Base-by-base conservation (phyloP, 2,329 filamentous ascomycete species). In the Pleoardoris graminearum region DNA sequence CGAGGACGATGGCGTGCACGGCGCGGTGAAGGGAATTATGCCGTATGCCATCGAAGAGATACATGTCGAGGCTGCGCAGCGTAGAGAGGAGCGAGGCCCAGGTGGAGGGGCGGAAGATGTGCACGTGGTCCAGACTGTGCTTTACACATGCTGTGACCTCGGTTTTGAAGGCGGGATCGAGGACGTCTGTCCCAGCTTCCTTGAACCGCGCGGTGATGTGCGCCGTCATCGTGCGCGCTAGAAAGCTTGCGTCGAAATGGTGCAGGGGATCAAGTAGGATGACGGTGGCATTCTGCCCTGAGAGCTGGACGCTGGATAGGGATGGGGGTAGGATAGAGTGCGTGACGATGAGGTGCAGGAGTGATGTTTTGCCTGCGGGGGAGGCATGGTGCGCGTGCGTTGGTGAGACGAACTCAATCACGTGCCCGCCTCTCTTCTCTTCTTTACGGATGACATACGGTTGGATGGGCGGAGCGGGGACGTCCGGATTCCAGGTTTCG, bases 261-360 rank as follows among this genome's bases (percentile, higher is more conserved):
- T 74, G 73, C 51, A 85, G 79, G 1, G 79, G 77, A 64, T 87
- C 84, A 58, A 84, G 76, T 6, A 85, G 71, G 10, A 84, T 77
- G 6, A 82, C 73, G 8, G 77, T 73, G 4, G 4, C 59, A 53
- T 59, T 50, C 14, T 77, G 76, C 16, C 83, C 82, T 22, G 70
- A 66, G 1, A 81, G 59, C 1, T 58, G 46, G 17, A 53, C 47
- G 4, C 44, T 50, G 23, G 36, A 25, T 44, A 62, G 53, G 1
- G 59, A 55, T 17, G 54, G 3, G 0, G 83, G 82, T 0, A 87
- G 73, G 7, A 84, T 72, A 29, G 80, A 77, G 8, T 76, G 62
- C 2, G 79, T 77, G 23, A 76, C 76, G 35, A 86, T 68, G 53
- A 82, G 77, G 69, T 86, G 84, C 30, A 87, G 71, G 0, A 87